Conservation (phyloP, 1,284 basidiomycete species). For the Volvariella surrecta region DNA sequence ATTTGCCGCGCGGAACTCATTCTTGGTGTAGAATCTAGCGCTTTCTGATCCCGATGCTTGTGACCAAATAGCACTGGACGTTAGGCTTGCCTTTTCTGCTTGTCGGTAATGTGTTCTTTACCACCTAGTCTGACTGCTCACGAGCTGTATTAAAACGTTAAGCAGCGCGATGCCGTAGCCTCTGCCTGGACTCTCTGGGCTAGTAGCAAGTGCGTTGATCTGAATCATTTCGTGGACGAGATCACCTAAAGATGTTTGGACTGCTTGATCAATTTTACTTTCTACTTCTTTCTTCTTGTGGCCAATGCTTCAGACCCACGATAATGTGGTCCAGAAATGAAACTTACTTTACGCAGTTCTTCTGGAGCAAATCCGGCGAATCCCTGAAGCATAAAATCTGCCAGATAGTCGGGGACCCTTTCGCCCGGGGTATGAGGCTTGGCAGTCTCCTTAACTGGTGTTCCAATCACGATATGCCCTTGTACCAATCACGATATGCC, state of each 20-base stretch:
- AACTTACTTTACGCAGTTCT: conserved; percentile 6
- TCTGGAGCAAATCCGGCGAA: background rate
- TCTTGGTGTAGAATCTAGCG: conserved; percentile 14
- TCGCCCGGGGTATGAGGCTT: background rate
- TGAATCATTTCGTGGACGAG: conserved; percentile 13
- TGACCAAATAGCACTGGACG: conserved; percentile 12
- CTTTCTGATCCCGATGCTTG: conserved; percentile 13
- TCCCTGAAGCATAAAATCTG: background rate
- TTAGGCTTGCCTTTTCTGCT: conserved; percentile 12
- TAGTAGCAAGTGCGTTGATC: conserved; percentile 13
- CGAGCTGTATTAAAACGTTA: conserved; percentile 14
- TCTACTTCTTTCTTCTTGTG: conserved; percentile 11
- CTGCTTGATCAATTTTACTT: conserved; percentile 8
- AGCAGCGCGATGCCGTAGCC: conserved; percentile 15
- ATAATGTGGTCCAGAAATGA: background rate
- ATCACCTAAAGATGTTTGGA: conserved; percentile 12
- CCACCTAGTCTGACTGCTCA: conserved; percentile 4
- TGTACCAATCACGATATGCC: too few relatives aligned
- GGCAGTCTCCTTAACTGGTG: background rate
- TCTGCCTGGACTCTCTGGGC: conserved; percentile 13
- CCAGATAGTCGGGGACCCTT: background rate
- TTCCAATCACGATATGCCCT: too few relatives aligned
- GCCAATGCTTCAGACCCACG: background rate
- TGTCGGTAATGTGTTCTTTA: too few relatives aligned
- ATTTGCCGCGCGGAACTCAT: conserved; percentile 14